Conservation (phyloP, 306 rosid species). For the Trichosanthes truncata region DNA sequence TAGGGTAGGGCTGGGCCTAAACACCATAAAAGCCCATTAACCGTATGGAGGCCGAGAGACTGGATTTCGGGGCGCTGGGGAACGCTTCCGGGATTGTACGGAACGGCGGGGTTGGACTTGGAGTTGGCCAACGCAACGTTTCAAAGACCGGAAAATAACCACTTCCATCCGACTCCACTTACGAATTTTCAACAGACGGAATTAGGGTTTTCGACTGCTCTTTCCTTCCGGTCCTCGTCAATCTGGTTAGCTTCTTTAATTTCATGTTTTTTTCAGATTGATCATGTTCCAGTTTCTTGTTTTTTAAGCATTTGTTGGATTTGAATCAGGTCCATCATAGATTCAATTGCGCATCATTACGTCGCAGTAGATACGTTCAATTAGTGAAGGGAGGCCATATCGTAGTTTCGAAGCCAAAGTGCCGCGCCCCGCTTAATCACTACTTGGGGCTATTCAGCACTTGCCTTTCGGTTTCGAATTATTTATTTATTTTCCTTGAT, state of each 20-base stretch:
- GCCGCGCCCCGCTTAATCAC: not conserved
- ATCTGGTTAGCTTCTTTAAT: not conserved
- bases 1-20: not conserved
- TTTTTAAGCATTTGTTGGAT: not conserved
- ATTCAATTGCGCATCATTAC: not conserved
- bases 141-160: not conserved
- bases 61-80: not conserved
- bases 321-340: not conserved
- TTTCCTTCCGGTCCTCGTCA: not conserved
- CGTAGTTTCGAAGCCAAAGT: not conserved
- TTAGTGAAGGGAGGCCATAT: not conserved
- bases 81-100: not conserved
- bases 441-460: not conserved
- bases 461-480: not conserved
- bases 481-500: not conserved
- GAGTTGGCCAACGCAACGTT: not conserved
- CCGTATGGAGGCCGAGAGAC: not conserved
- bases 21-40: not conserved
- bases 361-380: not conserved
- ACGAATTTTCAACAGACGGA: not conserved
- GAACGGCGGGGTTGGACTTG: not conserved
- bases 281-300: not conserved
- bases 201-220: slow-evolving; percentile 5
- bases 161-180: not conserved
- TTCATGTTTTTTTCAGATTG: not conserved